Conservation (phyloP, 1,284 basidiomycete species). For the Apiotrichum porosum region DNA sequence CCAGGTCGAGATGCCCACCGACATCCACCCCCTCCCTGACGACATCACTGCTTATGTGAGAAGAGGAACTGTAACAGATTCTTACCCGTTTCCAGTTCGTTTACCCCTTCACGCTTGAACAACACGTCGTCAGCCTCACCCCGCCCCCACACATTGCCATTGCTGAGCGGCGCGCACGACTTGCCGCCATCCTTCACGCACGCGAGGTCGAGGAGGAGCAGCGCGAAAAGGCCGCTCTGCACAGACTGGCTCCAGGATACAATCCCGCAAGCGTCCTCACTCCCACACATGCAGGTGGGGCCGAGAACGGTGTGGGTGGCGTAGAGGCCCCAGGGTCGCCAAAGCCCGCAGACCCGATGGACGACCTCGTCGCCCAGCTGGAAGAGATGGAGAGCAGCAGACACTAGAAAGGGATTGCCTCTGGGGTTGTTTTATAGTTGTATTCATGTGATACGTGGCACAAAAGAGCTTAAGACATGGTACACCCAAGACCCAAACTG, state of each 20-base stretch:
- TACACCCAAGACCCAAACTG: no score
- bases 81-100: constrained; percentile 61
- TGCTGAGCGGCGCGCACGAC: constrained; percentile 59
- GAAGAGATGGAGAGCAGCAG: constrained; percentile 57
- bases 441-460: constrained; percentile 2
- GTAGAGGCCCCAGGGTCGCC: background rate
- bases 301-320: constrained; percentile 38
- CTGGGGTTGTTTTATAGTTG: background rate
- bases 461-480: background rate
- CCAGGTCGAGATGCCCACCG: constrained; percentile 74
- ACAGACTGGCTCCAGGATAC: constrained; percentile 45
- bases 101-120: constrained; percentile 86
- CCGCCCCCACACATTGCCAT: constrained; percentile 64
- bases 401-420: constrained; percentile 2
- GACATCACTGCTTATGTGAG: constrained; percentile 80
- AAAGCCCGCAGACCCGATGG: constrained; percentile 60
- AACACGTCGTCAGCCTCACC: constrained; percentile 69
- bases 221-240: constrained; percentile 52
- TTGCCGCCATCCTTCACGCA: constrained; percentile 63
- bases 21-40: constrained; percentile 86
- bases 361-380: constrained; percentile 69
- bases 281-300: constrained; percentile 17
- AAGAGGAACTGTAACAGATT: background rate
- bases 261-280: constrained; percentile 41
- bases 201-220: constrained; percentile 73